phyloP scores from a whole-genome alignment of 129 eudicot genomes.

The Ambrosia trifida region DNA sequence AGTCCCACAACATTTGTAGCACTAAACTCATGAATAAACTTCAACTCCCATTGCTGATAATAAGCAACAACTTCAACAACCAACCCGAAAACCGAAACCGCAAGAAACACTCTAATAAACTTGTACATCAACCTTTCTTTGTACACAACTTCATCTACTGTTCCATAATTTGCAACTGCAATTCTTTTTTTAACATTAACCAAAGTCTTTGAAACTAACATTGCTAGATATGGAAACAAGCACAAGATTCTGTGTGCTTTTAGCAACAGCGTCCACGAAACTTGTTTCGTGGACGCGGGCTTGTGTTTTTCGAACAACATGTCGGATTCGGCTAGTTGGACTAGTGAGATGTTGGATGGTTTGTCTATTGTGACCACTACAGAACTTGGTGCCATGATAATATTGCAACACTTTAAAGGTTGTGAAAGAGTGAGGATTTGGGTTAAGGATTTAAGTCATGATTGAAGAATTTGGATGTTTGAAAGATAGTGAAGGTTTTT shows the following conservation, averaged over 20 bases:
- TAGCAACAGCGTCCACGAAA: slow-evolving; percentile 2
- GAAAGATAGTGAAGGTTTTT: background rate
- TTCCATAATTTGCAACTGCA: slow-evolving; percentile 36
- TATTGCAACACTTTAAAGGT: background rate
- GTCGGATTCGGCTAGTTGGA: slow-evolving; percentile 44
- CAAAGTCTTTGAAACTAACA: slow-evolving; percentile 33
- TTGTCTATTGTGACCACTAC: slow-evolving; percentile 52
- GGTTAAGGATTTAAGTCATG: slow-evolving; percentile 2
- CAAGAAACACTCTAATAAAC: slow-evolving; percentile 60
- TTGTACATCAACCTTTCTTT: background rate
- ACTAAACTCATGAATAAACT: slow-evolving; percentile 40
- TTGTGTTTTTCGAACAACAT: slow-evolving; percentile 5
- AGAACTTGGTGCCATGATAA: slow-evolving; percentile 48
- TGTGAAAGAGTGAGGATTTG: slow-evolving; percentile 5
- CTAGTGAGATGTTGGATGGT: slow-evolving; percentile 41
- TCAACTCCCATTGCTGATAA: slow-evolving; percentile 70
- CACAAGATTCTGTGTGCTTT: slow-evolving; percentile 33
- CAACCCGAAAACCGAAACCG: slow-evolving; percentile 54
- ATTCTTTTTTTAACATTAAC: slow-evolving; percentile 52
- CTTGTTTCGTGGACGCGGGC: background rate
- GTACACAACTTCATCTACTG: background rate
- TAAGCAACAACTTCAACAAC: slow-evolving; percentile 63
- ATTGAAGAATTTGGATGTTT: slow-evolving; percentile 32
- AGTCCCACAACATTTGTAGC: slow-evolving; percentile 58
- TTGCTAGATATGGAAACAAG: slow-evolving; percentile 55